Conservation (phyloP, 345 rosid genomes). For the thale cress (Arabidopsis thaliana) region DNA sequence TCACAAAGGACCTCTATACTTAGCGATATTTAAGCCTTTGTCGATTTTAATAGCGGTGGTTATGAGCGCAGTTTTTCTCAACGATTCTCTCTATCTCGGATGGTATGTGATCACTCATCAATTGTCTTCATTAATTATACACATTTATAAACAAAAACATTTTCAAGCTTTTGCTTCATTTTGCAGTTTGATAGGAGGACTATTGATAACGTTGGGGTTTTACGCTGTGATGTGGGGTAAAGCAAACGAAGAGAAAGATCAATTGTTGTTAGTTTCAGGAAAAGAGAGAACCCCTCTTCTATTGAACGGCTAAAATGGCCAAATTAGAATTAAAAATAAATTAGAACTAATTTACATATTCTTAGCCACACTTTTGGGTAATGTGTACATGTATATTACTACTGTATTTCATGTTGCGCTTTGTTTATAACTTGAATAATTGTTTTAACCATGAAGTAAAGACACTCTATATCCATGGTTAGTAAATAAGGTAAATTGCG, state of each 20-base stretch:
- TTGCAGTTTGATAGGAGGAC: slow-evolving; percentile 71
- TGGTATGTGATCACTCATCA: slow-evolving; percentile 48
- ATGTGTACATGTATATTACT: no score
- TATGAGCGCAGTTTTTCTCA: slow-evolving; percentile 63
- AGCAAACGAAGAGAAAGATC: slow-evolving; percentile 58
- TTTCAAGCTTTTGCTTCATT: neutral
- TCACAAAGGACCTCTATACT: slow-evolving; percentile 69
- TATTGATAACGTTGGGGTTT: slow-evolving; percentile 67
- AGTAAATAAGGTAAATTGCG: no score
- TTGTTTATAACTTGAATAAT: no score
- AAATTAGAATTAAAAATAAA: neutral
- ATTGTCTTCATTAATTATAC: neutral
- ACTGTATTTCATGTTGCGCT: no score
- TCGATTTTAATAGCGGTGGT: slow-evolving; percentile 68
- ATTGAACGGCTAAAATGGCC: slow-evolving; percentile 45
- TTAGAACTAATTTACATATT: neutral
- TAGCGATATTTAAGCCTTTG: slow-evolving; percentile 69
- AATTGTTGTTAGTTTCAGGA: slow-evolving; percentile 33
- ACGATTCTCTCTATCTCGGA: slow-evolving; percentile 67
- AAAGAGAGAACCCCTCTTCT: slow-evolving; percentile 58
- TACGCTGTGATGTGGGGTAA: slow-evolving; percentile 86
- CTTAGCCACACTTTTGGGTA: neutral
- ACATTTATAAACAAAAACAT: neutral
- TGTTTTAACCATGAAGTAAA: no score
- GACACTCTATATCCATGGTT: no score